A percentile compares a stretch with the other conserved stretches of the same genome.
Evolutionary conservation across 2,329 filamentous ascomycete genomes (phyloP).

Genomic region (Colletotrichum orchidophilum): DNA sequence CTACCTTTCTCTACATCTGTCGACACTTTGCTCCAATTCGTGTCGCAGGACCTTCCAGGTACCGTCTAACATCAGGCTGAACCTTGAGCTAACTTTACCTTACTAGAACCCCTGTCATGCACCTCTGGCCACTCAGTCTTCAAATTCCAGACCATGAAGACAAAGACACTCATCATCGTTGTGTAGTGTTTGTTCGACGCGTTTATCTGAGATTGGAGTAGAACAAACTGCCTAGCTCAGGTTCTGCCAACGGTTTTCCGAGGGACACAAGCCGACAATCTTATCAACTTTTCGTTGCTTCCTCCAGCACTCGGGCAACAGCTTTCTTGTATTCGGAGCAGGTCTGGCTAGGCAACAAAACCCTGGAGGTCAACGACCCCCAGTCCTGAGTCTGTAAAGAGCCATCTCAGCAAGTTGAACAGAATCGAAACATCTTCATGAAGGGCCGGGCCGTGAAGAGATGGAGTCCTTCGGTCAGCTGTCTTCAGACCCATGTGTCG

Average conservation of each 20-base stretch:
- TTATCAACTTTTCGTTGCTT: not conserved
- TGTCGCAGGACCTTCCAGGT: not conserved
- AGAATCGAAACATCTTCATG: not conserved
- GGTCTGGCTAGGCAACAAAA: not conserved
- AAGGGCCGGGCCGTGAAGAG: not conserved
- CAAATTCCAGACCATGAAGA: slow-evolving; percentile 14
- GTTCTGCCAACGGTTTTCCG: not conserved
- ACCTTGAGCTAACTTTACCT: not conserved
- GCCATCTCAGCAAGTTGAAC: not conserved
- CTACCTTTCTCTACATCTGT: not conserved
- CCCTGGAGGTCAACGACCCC: not conserved
- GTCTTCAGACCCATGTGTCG: not conserved
- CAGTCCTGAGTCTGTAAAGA: not conserved
- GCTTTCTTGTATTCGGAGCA: not conserved
- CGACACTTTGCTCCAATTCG: not conserved
- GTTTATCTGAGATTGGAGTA: not conserved
- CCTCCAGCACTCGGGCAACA: not conserved
- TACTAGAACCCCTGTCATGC: not conserved
- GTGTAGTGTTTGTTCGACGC: not conserved
- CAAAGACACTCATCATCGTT: not conserved
- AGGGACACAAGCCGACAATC: not conserved
- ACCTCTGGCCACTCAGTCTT: not conserved
- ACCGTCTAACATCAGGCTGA: not conserved
- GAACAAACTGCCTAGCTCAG: not conserved
- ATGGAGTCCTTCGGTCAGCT: slow-evolving; percentile 4